These are phyloP conservation scores for Nothomitra cinnamomea DNA, from an alignment of 2,329 filamentous ascomycete genomes.

Conservation along the genomic window DNA sequence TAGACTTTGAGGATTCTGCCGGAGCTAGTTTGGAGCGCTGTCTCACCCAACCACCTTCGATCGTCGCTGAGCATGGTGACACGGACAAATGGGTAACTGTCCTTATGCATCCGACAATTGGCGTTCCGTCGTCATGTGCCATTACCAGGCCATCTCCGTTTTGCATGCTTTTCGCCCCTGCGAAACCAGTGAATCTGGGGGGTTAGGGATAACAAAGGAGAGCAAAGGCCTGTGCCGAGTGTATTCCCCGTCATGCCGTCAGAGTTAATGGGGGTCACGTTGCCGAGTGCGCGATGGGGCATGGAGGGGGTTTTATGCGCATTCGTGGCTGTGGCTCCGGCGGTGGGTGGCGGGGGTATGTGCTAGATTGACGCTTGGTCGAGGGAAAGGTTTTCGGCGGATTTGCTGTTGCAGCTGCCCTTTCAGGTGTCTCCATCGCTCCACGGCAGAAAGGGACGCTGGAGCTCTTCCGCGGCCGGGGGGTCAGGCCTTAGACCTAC, in stretches of 20 bases:
- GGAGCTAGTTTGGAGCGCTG: constrained; percentile 36
- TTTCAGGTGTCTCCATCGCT: constrained; percentile 26
- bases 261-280: not conserved
- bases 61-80: constrained; percentile 52
- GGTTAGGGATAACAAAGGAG: too few species aligned
- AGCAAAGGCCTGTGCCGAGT: not conserved
- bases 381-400: constrained; percentile 19
- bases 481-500: constrained; percentile 76
- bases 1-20: constrained; percentile 40
- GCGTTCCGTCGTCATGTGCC: constrained; percentile 24
- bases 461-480: constrained; percentile 91
- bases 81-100: constrained; percentile 52
- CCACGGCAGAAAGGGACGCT: constrained; percentile 54
- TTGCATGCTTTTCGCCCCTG: constrained; percentile 21
- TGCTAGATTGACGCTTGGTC: constrained; percentile 20
- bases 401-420: constrained; percentile 13
- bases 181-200: too few species aligned
- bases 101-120: constrained; percentile 45
- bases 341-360: not conserved
- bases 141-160: not conserved
- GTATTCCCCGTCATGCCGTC: not conserved
- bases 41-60: constrained; percentile 47
- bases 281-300: not conserved
- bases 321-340: not conserved
- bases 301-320: not conserved